Base-by-base conservation (phyloP, 208 protist species). In the Angomonas ambiguus region DNA sequence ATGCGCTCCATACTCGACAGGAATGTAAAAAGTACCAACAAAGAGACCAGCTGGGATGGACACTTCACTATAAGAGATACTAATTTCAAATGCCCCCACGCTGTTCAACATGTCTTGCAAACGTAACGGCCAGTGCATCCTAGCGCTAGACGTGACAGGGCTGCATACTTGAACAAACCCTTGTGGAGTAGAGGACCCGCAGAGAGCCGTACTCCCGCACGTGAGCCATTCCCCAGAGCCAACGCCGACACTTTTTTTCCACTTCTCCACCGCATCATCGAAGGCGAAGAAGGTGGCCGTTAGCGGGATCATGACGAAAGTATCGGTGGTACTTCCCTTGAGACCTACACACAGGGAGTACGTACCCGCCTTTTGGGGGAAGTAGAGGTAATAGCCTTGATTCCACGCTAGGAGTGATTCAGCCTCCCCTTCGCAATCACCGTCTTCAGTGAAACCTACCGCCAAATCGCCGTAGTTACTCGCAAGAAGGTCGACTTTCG, bases 161-260 rank as follows among this genome's bases (percentile, higher is more conserved):
- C 74, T 85, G 68, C 80, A 86, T 22, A 86, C 76, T 34, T 78
- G 57, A 41, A 74, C 62, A 25, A 65, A 74, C 27, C 42, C 34
- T 65, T 78, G 67, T 32, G 71, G n/a, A 16, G 69, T 66, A 10
- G 49, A 57, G 32, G 68, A 35, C 2, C 80, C 76, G 33, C 80
- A 86, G n/a, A 67, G 72, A 1, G 71, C 67, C 0, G 69, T 58
- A 51, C 65, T 75, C 31, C 76, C 76, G 61, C 80, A 85, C 51
- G 80, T 65, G 16, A 55, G 70, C 80, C 80, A 85, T 65, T 73
- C 69, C 6, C 34, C 58, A 27, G 24, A 65, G 11, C 57, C 63
- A 42, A 79, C 60, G 41, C 76, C 80, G 20, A 62, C 62, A 24
- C 74, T 64, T 11, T 61, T 62, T 38, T 82, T 71, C 80, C 80